Evolutionary conservation across 2,329 filamentous ascomycete species (phyloP).

Genomic region (Xylaria arbuscula): DNA sequence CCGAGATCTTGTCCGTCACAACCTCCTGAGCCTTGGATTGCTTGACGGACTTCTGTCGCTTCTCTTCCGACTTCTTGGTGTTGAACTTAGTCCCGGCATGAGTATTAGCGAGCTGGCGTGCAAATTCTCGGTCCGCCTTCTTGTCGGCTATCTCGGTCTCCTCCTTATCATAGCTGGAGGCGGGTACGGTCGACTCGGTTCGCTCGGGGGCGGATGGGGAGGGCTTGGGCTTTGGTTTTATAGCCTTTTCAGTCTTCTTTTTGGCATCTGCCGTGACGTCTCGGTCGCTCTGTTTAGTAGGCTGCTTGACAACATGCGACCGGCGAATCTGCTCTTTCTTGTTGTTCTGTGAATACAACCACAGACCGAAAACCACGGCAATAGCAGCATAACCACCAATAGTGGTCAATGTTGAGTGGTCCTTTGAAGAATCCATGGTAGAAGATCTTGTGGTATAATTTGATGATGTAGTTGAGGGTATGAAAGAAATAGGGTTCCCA

Average conservation of each 20-base stretch:
- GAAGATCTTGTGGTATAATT: constrained; percentile 10
- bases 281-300: constrained; percentile 43
- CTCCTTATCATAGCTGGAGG: constrained; percentile 54
- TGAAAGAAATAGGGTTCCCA: background rate
- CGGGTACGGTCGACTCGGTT: constrained; percentile 40
- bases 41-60: constrained; percentile 76
- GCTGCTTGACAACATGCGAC: constrained; percentile 40
- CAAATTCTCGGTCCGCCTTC: constrained; percentile 71
- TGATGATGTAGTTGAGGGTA: background rate
- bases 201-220: constrained; percentile 43
- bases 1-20: constrained; percentile 62
- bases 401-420: constrained; percentile 49
- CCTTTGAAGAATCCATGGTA: constrained; percentile 46
- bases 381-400: constrained; percentile 53
- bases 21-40: constrained; percentile 70
- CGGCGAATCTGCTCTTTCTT: constrained; percentile 41
- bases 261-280: constrained; percentile 48
- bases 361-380: constrained; percentile 47
- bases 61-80: constrained; percentile 67
- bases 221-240: constrained; percentile 53
- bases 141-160: constrained; percentile 73
- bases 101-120: constrained; percentile 75
- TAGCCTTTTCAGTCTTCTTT: constrained; percentile 54
- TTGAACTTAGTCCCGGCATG: constrained; percentile 75
- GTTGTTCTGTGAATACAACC: constrained; percentile 39